Percentiles rank a stretch among this genome's conserved stretches.
phyloP scores from a whole-genome alignment of 345 rosid species.

The Garcia nutans region DNA sequence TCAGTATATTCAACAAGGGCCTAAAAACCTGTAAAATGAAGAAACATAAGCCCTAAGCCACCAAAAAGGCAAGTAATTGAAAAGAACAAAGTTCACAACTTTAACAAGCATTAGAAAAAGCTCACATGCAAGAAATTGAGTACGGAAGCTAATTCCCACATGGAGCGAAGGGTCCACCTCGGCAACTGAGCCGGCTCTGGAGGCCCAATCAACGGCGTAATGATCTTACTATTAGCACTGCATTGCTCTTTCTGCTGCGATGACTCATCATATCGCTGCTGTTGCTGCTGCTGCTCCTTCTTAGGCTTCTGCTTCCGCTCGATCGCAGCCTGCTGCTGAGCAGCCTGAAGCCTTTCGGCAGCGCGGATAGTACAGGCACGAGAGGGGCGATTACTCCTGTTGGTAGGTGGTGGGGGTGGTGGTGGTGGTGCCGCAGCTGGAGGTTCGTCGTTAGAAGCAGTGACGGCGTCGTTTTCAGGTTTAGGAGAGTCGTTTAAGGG shows the following conservation, averaged over 20 bases:
- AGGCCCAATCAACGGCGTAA: conserved; percentile 70
- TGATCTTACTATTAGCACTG: conserved; percentile 50
- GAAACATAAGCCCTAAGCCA: conserved; percentile 12
- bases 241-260: conserved; percentile 52
- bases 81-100: conserved; percentile 16
- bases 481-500: conserved; percentile 26
- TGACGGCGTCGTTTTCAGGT: conserved; percentile 16
- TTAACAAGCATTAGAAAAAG: conserved; percentile 16
- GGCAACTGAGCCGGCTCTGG: conserved; percentile 86
- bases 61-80: conserved; percentile 9
- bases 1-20: conserved; percentile 69
- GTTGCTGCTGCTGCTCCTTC: conserved; percentile 50
- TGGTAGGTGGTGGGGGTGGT: conserved; percentile 10
- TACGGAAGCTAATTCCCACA: conserved; percentile 97
- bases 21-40: conserved; percentile 68
- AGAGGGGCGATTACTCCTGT: conserved; percentile 77
- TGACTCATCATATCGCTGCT: conserved; percentile 34
- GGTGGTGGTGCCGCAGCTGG: conserved; percentile 21
- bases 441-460: conserved; percentile 7
- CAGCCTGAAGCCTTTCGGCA: conserved; percentile 70
- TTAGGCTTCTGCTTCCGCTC: conserved; percentile 61
- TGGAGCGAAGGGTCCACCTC: conserved; percentile 92
- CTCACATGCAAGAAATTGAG: conserved; percentile 98
- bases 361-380: conserved; percentile 95
- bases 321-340: conserved; percentile 44